Evolutionary conservation across 1,284 basidiomycete genomes (phyloP).

Genomic region (Moniliophthora roreri): DNA sequence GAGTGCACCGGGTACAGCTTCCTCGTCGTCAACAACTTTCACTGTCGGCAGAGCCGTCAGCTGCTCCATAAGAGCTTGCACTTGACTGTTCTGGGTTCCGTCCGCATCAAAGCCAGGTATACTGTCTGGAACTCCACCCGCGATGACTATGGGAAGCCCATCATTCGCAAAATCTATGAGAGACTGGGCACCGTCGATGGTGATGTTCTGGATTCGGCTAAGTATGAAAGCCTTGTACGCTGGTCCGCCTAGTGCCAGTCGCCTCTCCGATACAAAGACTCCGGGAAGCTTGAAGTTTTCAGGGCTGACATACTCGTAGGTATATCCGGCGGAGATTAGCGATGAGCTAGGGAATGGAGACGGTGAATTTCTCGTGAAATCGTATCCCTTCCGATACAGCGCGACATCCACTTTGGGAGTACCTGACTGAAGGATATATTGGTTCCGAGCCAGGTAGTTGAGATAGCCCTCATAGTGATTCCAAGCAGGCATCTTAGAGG

Average conservation of each 20-base stretch:
- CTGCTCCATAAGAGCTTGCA: constrained; percentile 16
- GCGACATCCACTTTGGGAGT: constrained; percentile 18
- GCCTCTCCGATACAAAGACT: constrained; percentile 16
- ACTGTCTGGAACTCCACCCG: constrained; percentile 14
- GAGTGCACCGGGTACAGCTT: constrained; percentile 13
- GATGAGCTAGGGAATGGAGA: constrained; percentile 16
- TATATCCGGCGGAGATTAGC: constrained; percentile 15
- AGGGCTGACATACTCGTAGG: constrained; percentile 21
- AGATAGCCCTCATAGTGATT: constrained; percentile 19
- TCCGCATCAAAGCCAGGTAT: constrained; percentile 18
- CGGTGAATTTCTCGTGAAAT: constrained; percentile 7
- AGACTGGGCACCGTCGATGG: constrained; percentile 16
- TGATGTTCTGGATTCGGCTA: constrained; percentile 16
- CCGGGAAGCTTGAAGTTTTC: constrained; percentile 21
- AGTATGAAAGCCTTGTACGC: constrained; percentile 21
- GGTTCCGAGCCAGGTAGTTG: constrained; percentile 17
- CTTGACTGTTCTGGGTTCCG: constrained; percentile 14
- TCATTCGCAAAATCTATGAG: constrained; percentile 14
- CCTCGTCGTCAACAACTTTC: constrained; percentile 12
- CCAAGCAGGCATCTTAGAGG: constrained; percentile 19
- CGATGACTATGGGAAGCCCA: constrained; percentile 16
- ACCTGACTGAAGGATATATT: constrained; percentile 18
- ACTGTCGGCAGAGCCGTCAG: constrained; percentile 12
- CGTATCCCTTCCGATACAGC: constrained; percentile 18
- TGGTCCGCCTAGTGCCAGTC: constrained; percentile 15